phyloP scores from a whole-genome alignment of 495 filamentous ascomycete genomes.

The Articulospora tetracladia region DNA sequence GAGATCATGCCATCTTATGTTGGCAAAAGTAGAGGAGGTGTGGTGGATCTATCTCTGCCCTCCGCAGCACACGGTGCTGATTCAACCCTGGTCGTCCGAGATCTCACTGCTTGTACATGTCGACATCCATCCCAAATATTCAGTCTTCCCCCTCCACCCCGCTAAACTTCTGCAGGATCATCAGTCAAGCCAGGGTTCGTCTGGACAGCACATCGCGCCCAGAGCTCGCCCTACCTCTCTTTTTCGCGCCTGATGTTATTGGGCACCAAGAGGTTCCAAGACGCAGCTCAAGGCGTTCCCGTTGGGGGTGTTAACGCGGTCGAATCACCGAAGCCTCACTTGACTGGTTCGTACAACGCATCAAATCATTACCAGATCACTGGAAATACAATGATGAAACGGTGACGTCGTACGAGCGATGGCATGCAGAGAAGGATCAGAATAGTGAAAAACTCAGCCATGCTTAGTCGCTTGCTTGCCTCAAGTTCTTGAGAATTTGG shows the following conservation, averaged over 20 bases:
- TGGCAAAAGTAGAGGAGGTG: not conserved
- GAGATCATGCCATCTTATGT: not conserved
- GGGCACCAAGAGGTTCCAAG: conserved; percentile 21
- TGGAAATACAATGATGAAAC: conserved; percentile 14
- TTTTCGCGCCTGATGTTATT: conserved; percentile 17
- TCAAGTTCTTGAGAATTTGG: conserved; percentile 9
- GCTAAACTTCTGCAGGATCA: not conserved
- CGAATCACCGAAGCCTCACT: conserved; percentile 18
- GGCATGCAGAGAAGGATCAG: conserved; percentile 1
- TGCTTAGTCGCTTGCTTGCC: conserved; percentile 2
- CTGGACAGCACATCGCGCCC: not conserved
- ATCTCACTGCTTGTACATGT: not conserved
- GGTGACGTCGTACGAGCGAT: conserved; percentile 24
- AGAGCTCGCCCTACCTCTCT: not conserved
- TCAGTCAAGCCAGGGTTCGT: not conserved
- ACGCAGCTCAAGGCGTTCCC: conserved; percentile 10
- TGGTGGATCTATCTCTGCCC: not conserved
- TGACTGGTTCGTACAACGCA: conserved; percentile 22
- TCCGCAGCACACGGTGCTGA: not conserved
- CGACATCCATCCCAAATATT: not conserved
- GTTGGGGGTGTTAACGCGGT: conserved; percentile 22
- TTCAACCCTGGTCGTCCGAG: not conserved
- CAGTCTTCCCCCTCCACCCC: not conserved
- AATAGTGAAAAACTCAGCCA: conserved; percentile 2
- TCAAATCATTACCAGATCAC: conserved; percentile 7